Evolutionary conservation across 345 rosid genomes (phyloP).

Genomic region (Kernera saxatilis): DNA sequence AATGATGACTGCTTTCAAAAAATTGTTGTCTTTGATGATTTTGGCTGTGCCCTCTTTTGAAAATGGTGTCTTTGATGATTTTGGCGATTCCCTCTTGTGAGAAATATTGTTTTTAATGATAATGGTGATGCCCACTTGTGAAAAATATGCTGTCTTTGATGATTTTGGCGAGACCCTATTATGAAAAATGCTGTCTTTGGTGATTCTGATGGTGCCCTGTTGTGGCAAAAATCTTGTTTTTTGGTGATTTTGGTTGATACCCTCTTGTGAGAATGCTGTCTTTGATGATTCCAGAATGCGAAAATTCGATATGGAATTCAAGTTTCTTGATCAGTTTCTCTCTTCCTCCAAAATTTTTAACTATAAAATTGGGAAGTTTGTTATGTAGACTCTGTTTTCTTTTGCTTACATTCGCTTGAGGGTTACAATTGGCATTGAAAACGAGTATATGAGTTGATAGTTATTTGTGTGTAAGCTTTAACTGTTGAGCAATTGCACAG

Average conservation of each 20-base stretch:
- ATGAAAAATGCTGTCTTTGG: neutral
- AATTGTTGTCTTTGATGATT: neutral
- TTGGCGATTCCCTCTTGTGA: neutral
- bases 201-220: neutral
- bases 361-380: neutral
- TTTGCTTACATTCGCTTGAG: neutral
- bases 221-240: neutral
- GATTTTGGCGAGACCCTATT: neutral
- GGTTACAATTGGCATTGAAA: neutral
- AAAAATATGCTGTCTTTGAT: neutral
- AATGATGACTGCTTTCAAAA: neutral
- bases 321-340: neutral
- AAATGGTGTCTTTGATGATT: neutral
- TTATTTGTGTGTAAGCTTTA: neutral
- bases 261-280: too few relatives aligned
- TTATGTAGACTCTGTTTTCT: neutral
- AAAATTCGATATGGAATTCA: neutral
- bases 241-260: neutral
- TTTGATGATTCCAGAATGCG: too few relatives aligned
- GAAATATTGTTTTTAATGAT: neutral
- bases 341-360: neutral
- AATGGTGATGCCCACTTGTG: neutral
- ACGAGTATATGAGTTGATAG: neutral
- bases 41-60: neutral
- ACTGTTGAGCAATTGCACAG: conserved; percentile 31